Evolutionary conservation across 768 basidiomycete species (phyloP).

Genomic region (Fomitopsis pulvina): DNA sequence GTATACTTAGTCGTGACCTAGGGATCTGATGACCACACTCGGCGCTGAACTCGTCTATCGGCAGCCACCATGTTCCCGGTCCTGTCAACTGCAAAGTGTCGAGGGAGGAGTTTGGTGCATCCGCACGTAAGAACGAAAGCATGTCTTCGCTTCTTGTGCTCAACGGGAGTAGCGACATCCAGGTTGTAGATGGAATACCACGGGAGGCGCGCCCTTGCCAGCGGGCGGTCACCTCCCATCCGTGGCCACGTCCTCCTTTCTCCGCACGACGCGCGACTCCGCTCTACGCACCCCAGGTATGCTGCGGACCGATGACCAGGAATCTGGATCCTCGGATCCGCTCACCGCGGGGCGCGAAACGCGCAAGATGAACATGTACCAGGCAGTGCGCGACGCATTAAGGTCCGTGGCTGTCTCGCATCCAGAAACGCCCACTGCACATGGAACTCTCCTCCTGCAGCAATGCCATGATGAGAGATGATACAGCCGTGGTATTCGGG

Average conservation of each 20-base stretch:
- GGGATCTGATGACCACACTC: background rate
- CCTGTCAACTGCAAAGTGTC: background rate
- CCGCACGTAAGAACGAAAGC: background rate
- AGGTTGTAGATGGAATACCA: conserved; percentile 45
- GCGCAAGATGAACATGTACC: conserved; percentile 93
- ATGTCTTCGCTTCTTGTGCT: background rate
- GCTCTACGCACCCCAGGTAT: conserved; percentile 71
- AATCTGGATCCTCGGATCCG: conserved; percentile 32
- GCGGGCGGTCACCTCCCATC: conserved; percentile 73
- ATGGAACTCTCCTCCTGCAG: conserved; percentile 28
- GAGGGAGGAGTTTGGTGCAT: background rate
- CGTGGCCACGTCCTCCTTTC: conserved; percentile 61
- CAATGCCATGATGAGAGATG: conserved; percentile 79
- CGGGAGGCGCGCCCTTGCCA: conserved; percentile 56
- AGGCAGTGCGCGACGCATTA: conserved; percentile 87
- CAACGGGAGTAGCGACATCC: background rate
- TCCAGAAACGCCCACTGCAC: conserved; percentile 4
- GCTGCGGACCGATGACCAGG: conserved; percentile 61
- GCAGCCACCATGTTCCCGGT: background rate
- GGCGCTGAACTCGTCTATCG: background rate
- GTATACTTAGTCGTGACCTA: background rate
- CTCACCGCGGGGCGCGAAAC: conserved; percentile 76
- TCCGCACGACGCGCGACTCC: conserved; percentile 58
- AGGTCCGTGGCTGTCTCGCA: conserved; percentile 39
- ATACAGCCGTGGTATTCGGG: conserved; percentile 84